These are phyloP conservation scores for Waitea zeae DNA, from an alignment of 1,284 basidiomycete genomes.

Conservation along the genomic window DNA sequence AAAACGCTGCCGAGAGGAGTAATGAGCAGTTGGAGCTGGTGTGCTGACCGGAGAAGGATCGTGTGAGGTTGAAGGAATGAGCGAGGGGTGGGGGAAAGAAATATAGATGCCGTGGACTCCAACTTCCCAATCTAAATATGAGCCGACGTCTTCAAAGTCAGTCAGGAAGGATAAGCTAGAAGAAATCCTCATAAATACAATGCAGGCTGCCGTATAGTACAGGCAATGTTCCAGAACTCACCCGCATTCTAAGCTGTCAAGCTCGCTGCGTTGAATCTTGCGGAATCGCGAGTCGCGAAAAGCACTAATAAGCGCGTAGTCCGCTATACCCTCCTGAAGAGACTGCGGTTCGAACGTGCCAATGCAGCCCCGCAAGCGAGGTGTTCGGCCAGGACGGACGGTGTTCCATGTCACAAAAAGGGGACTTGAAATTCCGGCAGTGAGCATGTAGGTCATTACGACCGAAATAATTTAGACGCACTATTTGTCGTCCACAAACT, in stretches of 20 bases:
- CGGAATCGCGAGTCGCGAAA: constrained; percentile 56
- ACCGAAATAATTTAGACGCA: too few species aligned
- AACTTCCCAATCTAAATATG: constrained; percentile 85
- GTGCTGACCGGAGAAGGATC: constrained; percentile 51
- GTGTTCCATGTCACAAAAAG: constrained; percentile 97
- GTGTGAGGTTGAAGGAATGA: constrained; percentile 27
- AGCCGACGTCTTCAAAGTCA: constrained; percentile 73
- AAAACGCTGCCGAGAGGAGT: constrained; percentile 41
- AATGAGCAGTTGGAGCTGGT: constrained; percentile 32
- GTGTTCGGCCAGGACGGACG: constrained; percentile 35
- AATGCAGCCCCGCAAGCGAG: constrained; percentile 82
- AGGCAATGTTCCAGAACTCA: constrained; percentile 21
- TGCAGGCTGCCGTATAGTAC: constrained; percentile 1
- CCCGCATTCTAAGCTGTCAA: constrained; percentile 74
- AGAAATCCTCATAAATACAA: constrained; percentile 4
- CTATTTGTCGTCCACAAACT: constrained; percentile 57
- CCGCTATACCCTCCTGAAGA: constrained; percentile 62
- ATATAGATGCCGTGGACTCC: constrained; percentile 90
- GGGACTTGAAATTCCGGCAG: constrained; percentile 62
- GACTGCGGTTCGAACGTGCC: constrained; percentile 79
- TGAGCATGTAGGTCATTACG: too few species aligned
- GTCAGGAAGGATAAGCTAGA: constrained; percentile 80
- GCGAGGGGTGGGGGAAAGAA: constrained; percentile 64
- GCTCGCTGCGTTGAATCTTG: constrained; percentile 60
- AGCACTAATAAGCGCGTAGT: constrained; percentile 83